Base-by-base conservation (phyloP, 2,329 filamentous ascomycete species). In the Clarireedia paspali region DNA sequence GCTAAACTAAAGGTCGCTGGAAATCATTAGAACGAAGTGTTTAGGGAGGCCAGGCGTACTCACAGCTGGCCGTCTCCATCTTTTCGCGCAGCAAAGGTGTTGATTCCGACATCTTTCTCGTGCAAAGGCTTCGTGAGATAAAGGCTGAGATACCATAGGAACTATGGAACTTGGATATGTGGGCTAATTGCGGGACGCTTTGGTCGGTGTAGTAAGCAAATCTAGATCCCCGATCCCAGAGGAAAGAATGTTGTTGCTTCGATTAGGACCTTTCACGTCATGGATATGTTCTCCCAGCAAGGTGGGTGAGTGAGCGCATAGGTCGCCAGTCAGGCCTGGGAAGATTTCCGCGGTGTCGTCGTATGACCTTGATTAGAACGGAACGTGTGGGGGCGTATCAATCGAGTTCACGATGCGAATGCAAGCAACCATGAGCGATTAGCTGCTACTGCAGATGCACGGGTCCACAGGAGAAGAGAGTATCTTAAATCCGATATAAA, bases 1-100 rank as follows among this genome's bases (percentile, higher is more conserved):
- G 64, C 62, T 20, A 50, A 56, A 3, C 61, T 60, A 51, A 69
- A 68, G 15, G 49, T 49, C 53, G 66, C 65, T 68, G 50, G 38
- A 57, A 42, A 42, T n/a, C 9, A 26, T 56, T 52, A 55, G 53
- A 47, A 24, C n/a, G n/a, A 26, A 55, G 24, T 5, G 39, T 5
- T 23, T n/a, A 2, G 44, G 30, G n/a, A 47, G 40, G 5, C 66
- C 50, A 15, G 14, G 47, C 15, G 4, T 27, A 47, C 53, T 47
- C 9, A 58, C 57, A 42, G 27, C 42, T 47, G 17, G 52, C 40
- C n/a, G 47, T 20, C 42, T 49, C 53, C 54, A 56, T 49, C 42
- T 56, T 56, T 40, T 56, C 38, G n/a, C n/a, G 34, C 30, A 56
- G 26, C 42, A 58, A 57, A 23, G 48, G 48, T 20, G 49, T 7